These are phyloP conservation scores for Pichia sp. DNA, from an alignment of 1,139 yeast species.

Conservation along the genomic window DNA sequence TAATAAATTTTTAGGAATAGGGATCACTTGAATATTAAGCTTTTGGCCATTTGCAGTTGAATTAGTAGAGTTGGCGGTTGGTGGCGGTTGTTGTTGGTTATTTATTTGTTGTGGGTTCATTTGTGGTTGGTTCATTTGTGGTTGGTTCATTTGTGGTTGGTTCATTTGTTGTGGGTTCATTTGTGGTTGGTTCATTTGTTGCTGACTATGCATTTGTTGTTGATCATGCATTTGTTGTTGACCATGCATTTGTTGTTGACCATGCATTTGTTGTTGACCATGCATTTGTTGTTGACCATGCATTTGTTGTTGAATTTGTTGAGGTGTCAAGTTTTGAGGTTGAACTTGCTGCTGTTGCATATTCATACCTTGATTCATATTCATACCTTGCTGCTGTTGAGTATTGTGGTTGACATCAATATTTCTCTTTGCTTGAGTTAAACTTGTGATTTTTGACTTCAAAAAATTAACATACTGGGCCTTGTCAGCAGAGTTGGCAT, in stretches of 20 bases:
- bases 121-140: background rate
- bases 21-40: constrained; percentile 45
- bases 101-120: background rate
- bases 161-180: constrained; percentile 9
- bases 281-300: constrained; percentile 9
- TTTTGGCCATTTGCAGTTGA: constrained; percentile 11
- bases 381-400: background rate
- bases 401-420: background rate
- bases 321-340: constrained; percentile 16
- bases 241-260: background rate
- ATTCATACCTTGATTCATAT: background rate
- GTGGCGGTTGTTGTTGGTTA: constrained; percentile 11
- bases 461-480: constrained; percentile 27
- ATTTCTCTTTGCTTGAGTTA: constrained; percentile 24
- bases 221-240: background rate
- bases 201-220: background rate
- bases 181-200: background rate
- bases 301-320: background rate
- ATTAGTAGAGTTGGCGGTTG: constrained; percentile 9
- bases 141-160: too few relatives aligned
- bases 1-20: constrained; percentile 71
- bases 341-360: background rate
- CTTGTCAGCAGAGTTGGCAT: constrained; percentile 24
- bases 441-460: constrained; percentile 25
- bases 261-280: constrained; percentile 5